These are phyloP conservation scores for Paramyrothecium sp. DNA, from an alignment of 2,329 filamentous ascomycete species.

Conservation along the genomic window DNA sequence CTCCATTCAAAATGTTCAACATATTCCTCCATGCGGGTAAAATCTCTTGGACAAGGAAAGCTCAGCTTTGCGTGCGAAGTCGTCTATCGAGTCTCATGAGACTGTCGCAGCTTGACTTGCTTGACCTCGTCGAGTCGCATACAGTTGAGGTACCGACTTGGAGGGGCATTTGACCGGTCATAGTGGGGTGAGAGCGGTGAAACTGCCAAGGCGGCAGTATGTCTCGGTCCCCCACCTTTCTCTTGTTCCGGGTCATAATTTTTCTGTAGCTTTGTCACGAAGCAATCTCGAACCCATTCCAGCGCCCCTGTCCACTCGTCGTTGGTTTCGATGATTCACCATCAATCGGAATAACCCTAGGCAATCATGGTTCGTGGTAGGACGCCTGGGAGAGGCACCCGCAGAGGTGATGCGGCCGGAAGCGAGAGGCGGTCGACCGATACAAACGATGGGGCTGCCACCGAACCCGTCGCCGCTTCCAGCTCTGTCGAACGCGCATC, in stretches of 20 bases:
- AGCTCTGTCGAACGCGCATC: constrained; percentile 12
- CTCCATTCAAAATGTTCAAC: too few species aligned
- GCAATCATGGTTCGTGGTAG: constrained; percentile 30
- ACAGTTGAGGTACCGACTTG: not conserved
- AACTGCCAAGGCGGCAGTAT: constrained; percentile 23
- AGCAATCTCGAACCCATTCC: constrained; percentile 13
- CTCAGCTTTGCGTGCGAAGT: too few species aligned
- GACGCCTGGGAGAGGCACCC: constrained; percentile 27
- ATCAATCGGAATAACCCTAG: not conserved
- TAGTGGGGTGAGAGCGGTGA: constrained; percentile 13
- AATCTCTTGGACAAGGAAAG: too few species aligned
- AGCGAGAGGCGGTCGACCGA: constrained; percentile 3
- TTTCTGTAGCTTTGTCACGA: constrained; percentile 23
- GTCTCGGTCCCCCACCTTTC: constrained; percentile 28
- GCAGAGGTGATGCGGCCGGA: constrained; percentile 20
- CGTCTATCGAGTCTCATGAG: too few species aligned
- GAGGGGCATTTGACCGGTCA: not conserved
- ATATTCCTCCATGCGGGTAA: too few species aligned
- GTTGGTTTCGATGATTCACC: not conserved
- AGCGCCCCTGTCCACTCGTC: not conserved
- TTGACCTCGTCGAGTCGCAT: too few species aligned
- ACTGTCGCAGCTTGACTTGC: too few species aligned
- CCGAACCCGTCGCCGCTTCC: constrained; percentile 11
- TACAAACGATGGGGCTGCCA: constrained; percentile 14
- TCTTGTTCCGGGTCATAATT: constrained; percentile 22